phyloP scores from a whole-genome alignment of 257 asterid species.

The Petunia axillaris region DNA sequence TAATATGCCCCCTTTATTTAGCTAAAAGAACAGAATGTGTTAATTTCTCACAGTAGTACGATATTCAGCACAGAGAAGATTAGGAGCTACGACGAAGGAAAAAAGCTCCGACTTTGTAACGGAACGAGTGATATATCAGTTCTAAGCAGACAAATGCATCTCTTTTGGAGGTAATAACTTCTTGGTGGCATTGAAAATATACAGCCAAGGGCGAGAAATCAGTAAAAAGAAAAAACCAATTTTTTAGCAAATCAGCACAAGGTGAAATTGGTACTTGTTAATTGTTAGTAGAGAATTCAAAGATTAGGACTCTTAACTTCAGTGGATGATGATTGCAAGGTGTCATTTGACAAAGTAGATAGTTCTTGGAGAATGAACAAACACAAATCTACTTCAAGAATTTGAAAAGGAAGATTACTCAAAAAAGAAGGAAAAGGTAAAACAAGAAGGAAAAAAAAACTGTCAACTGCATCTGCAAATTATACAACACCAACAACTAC shows the following conservation, averaged over 20 bases:
- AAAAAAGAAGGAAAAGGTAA: neutral
- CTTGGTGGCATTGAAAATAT: neutral
- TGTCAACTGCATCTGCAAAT: neutral
- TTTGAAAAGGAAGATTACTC: neutral
- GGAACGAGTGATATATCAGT: neutral
- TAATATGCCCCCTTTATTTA: neutral
- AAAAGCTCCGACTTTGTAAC: neutral
- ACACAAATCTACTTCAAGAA: constrained; percentile 4
- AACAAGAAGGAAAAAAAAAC: neutral
- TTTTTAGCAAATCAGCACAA: neutral
- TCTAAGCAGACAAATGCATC: neutral
- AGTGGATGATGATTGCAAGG: neutral
- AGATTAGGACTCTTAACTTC: neutral
- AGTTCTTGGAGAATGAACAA: neutral
- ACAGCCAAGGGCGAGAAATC: neutral
- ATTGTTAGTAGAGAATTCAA: constrained; percentile 12
- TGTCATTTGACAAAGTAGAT: neutral
- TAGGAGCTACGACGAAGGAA: neutral
- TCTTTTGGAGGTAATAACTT: neutral
- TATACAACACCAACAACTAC: neutral
- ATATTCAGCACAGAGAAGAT: too few relatives aligned
- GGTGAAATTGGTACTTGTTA: neutral
- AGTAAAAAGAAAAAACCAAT: too few relatives aligned
- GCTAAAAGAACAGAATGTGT: neutral
- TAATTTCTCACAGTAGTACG: too few relatives aligned